These are phyloP conservation scores for Termitomyces sp. DNA, from an alignment of 768 basidiomycete genomes.

Conservation along the genomic window DNA sequence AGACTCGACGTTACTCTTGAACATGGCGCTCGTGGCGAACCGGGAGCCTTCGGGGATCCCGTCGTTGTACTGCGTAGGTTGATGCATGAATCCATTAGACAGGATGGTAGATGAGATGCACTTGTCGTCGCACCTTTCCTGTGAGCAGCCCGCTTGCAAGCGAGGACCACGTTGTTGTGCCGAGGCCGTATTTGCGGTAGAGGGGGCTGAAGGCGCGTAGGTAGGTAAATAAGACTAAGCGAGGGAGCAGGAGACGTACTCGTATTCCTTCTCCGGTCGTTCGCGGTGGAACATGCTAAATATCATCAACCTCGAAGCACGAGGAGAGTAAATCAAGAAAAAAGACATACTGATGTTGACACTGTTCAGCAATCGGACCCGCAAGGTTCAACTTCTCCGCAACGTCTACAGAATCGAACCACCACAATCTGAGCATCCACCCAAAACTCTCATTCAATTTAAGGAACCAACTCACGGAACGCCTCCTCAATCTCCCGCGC, in stretches of 20 bases:
- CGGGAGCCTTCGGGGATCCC: conserved; percentile 75
- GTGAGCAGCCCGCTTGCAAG: conserved; percentile 75
- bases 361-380: conserved; percentile 75
- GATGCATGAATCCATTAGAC: no score
- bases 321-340: background rate
- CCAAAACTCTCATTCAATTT: no score
- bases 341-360: conserved; percentile 66
- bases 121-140: conserved; percentile 56
- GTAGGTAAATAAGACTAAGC: background rate
- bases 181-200: conserved; percentile 64
- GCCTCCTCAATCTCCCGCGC: conserved; percentile 60
- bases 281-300: conserved; percentile 73
- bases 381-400: conserved; percentile 64
- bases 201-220: conserved; percentile 37
- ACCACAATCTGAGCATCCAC: background rate
- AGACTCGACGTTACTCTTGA: conserved; percentile 50
- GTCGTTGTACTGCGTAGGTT: conserved; percentile 77
- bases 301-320: background rate
- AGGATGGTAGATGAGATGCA: no score
- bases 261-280: conserved; percentile 79
- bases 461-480: conserved; percentile 29
- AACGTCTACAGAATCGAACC: conserved; percentile 44
- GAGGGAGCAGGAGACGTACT: conserved; percentile 27
- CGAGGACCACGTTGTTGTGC: conserved; percentile 73
- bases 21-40: conserved; percentile 48